phyloP scores from a whole-genome alignment of 305 asterid genomes.

The Fraxinus albicans region DNA sequence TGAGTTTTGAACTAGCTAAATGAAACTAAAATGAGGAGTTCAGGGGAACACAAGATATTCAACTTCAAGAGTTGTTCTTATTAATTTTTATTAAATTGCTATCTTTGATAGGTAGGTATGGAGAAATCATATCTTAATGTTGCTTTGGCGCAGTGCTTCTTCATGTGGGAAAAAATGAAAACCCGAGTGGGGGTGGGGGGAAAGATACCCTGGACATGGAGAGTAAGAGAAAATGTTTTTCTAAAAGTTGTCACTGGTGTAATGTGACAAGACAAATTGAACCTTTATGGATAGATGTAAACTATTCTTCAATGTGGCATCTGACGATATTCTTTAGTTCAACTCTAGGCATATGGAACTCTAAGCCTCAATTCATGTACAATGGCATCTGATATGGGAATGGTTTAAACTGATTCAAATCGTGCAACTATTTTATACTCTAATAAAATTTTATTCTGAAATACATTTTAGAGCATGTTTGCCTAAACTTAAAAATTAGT shows the following conservation, averaged over 20 bases:
- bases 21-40: constrained; percentile 2
- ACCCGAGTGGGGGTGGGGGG: not conserved
- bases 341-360: not conserved
- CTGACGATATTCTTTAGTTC: not conserved
- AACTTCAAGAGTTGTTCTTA: not conserved
- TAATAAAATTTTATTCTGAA: not conserved
- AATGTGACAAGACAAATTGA: not conserved
- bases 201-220: not conserved
- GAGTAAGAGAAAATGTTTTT: not conserved
- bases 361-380: not conserved
- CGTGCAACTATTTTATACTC: not conserved
- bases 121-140: constrained; percentile 15
- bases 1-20: constrained; percentile 32
- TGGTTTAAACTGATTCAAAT: constrained; percentile 3
- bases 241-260: not conserved
- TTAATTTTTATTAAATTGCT: constrained; percentile 13
- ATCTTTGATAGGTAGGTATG: not conserved
- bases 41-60: constrained; percentile 8
- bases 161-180: not conserved
- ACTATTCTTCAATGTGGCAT: not conserved
- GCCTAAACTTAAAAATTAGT: not conserved
- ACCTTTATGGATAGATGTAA: not conserved
- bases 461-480: not conserved
- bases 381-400: not conserved
- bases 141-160: not conserved